phyloP scores from a whole-genome alignment of 2,329 filamentous ascomycete genomes.

The Fusarium equiseti region DNA sequence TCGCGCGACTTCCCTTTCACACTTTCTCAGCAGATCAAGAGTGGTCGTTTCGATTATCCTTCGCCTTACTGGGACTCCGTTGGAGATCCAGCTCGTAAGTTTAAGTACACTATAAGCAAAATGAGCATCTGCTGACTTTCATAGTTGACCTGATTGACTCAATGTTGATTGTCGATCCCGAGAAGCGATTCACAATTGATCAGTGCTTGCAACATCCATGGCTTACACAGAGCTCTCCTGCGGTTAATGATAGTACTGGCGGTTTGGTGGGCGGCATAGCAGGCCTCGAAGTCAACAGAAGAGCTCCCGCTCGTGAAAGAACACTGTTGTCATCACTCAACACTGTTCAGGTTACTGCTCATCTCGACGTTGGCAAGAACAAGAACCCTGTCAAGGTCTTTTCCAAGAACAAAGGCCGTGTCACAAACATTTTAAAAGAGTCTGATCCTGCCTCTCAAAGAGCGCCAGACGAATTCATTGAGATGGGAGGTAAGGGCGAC shows the following conservation, averaged over 20 bases:
- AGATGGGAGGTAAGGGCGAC: slow-evolving; percentile 88
- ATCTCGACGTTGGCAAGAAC: slow-evolving; percentile 67
- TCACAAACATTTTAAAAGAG: slow-evolving; percentile 65
- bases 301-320: slow-evolving; percentile 83
- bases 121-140: slow-evolving; percentile 3
- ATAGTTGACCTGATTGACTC: slow-evolving; percentile 88
- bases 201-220: slow-evolving; percentile 93
- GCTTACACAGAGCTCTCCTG: slow-evolving; percentile 74
- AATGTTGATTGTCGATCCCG: slow-evolving; percentile 91
- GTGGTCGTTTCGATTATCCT: slow-evolving; percentile 91
- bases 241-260: slow-evolving; percentile 87
- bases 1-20: slow-evolving; percentile 85
- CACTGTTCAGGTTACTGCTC: slow-evolving; percentile 68
- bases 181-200: slow-evolving; percentile 87
- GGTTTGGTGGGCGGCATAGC: slow-evolving; percentile 89
- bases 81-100: slow-evolving; percentile 75
- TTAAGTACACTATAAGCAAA: not conserved
- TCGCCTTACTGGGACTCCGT: slow-evolving; percentile 85
- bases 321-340: slow-evolving; percentile 88
- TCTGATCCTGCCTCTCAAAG: slow-evolving; percentile 74
- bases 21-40: slow-evolving; percentile 91
- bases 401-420: slow-evolving; percentile 71
- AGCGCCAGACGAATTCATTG: slow-evolving; percentile 80
- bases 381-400: slow-evolving; percentile 78
- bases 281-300: slow-evolving; percentile 83